Percentiles rank a stretch among this genome's conserved stretches.
These are phyloP conservation scores for Cordyceps javanica DNA, from an alignment of 2,329 filamentous ascomycete genomes.

Conservation along the genomic window DNA sequence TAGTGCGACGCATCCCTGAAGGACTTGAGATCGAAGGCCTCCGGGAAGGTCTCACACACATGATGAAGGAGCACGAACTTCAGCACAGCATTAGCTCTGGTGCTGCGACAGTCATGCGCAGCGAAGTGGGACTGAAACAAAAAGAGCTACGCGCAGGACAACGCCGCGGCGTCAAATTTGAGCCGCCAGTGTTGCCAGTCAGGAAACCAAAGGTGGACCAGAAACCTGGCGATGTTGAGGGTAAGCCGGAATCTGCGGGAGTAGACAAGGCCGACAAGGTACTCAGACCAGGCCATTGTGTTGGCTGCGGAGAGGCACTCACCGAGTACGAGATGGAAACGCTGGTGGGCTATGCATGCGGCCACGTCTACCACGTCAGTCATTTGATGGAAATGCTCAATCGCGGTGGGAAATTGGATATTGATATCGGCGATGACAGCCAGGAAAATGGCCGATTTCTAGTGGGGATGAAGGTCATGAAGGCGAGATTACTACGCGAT, in stretches of 20 bases:
- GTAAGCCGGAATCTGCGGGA: constrained; percentile 16
- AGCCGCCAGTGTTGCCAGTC: constrained; percentile 43
- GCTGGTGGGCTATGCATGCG: constrained; percentile 73
- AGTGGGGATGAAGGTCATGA: constrained; percentile 81
- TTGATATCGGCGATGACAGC: constrained; percentile 37
- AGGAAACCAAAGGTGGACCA: constrained; percentile 34
- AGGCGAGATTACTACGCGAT: constrained; percentile 71
- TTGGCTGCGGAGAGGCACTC: constrained; percentile 51
- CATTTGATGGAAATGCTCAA: constrained; percentile 57
- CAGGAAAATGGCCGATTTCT: constrained; percentile 49
- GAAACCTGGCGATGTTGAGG: constrained; percentile 18
- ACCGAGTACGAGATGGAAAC: constrained; percentile 61
- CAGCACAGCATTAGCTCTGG: constrained; percentile 89
- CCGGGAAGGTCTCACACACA: constrained; percentile 77
- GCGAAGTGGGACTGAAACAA: constrained; percentile 83
- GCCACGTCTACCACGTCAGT: constrained; percentile 72
- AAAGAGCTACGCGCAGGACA: constrained; percentile 72
- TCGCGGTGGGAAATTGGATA: constrained; percentile 40
- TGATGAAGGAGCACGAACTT: constrained; percentile 94
- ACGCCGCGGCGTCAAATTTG: constrained; percentile 82
- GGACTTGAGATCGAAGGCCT: constrained; percentile 89
- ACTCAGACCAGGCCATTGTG: constrained; percentile 50
- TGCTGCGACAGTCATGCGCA: constrained; percentile 76
- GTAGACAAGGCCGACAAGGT: constrained; percentile 19
- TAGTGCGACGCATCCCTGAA: constrained; percentile 86